Conservation (phyloP, 345 rosid species). For the Brassica cretica region DNA sequence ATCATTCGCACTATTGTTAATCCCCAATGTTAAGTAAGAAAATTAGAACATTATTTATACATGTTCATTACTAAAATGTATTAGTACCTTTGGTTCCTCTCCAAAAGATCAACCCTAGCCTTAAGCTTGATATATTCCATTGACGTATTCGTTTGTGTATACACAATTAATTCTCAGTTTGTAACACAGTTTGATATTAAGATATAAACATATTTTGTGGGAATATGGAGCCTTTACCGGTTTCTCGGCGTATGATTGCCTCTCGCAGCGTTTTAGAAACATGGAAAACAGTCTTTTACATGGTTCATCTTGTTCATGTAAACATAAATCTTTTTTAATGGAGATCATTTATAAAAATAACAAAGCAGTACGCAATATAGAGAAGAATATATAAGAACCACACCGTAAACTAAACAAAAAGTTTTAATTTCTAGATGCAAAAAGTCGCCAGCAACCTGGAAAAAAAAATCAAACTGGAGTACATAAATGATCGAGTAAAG, state of each 20-base stretch:
- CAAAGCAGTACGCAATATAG: background rate
- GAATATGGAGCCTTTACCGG: constrained; percentile 48
- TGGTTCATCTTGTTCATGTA: background rate
- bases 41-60: too few relatives aligned
- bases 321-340: background rate
- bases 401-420: too few relatives aligned
- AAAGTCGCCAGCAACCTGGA: too few relatives aligned
- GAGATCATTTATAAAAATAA: background rate
- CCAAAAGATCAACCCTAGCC: constrained; percentile 75
- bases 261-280: constrained; percentile 63
- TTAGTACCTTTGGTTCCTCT: constrained; percentile 70
- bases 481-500: too few relatives aligned
- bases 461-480: too few relatives aligned
- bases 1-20: background rate
- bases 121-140: constrained; percentile 72
- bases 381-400: too few relatives aligned
- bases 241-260: constrained; percentile 60
- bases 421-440: too few relatives aligned
- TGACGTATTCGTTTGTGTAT: constrained; percentile 52
- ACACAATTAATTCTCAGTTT: background rate
- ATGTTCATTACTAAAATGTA: background rate
- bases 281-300: background rate
- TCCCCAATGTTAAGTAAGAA: too few relatives aligned
- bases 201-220: constrained; percentile 40
- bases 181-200: constrained; percentile 22